Base-by-base conservation (phyloP, 257 asterid genomes). In the Lithospermum erythrorhizon region DNA sequence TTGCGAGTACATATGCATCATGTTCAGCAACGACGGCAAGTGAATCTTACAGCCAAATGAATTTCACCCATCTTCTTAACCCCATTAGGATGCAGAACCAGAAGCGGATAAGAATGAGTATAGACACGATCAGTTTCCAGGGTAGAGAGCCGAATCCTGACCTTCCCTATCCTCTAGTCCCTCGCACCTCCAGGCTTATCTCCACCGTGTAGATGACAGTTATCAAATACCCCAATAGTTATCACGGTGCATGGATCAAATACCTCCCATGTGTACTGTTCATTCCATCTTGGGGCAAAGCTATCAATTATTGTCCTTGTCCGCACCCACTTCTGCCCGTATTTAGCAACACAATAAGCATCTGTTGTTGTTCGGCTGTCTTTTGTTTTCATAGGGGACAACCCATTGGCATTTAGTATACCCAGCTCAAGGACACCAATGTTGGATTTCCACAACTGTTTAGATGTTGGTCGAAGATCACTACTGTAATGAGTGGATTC, bases 1-100 rank as follows among this genome's bases (percentile, higher is more conserved):
- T 11, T 72, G 81, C 11, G 87, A 78, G 76, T 86, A 86, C 79
- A 76, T 73, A 35, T 74, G 81, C 89, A 79, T 79, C 93, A 83
- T 83, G 45, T 86, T 83, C 19, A 79, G 24, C 61, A 81, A 69
- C 4, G 93, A 81, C 0, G 95, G 60, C 95, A 83, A 20, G 89
- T 78, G 51, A 81, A 86, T 45, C 93, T 67, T 14, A 83, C 84
- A 0, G 93, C 89, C 60, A 86, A 57, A 55, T 86, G 93, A 45
- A 86, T 81, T 65, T 86, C 95, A 7, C 95, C 95, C 93, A 83
- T 83, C 72, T 86, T 86, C 60, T 86, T 86, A 11, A 86, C 87
- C 21, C 95, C 95, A 0, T 74, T 65, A 19, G 93, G 84, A 29
- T 79, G 93, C 66, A 86, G 53, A 20, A 83, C 89, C n/a, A 86